Conservation (phyloP, 495 filamentous ascomycete species). For the Hyphodiscus hymeniophilus region DNA sequence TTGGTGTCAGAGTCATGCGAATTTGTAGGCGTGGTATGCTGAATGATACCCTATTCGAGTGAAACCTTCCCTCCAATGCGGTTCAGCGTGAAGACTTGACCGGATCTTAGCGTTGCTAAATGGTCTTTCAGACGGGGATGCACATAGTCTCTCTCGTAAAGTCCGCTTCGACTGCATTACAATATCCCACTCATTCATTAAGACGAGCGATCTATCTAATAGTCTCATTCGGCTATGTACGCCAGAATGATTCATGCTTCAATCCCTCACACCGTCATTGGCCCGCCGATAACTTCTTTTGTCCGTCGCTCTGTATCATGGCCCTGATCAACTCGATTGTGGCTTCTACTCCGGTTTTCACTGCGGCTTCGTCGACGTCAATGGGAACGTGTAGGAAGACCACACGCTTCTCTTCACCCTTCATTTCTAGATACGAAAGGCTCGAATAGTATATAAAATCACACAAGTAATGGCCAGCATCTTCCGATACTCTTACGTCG, state of each 20-base stretch:
- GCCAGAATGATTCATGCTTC: too few relatives aligned
- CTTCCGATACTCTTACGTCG: constrained; percentile 58
- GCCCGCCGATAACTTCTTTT: constrained; percentile 5
- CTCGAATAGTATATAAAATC: constrained; percentile 83
- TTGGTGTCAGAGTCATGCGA: constrained; percentile 46
- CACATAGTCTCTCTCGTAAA: too few relatives aligned
- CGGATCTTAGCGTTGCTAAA: too few relatives aligned
- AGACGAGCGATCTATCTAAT: too few relatives aligned
- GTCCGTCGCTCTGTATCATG: constrained; percentile 42
- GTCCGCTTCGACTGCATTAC: too few relatives aligned
- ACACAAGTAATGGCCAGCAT: constrained; percentile 76
- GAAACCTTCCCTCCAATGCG: too few relatives aligned
- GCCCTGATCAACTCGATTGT: constrained; percentile 61
- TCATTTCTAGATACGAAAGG: constrained; percentile 42
- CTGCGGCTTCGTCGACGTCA: constrained; percentile 41
- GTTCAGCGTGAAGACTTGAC: too few relatives aligned
- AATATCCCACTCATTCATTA: too few relatives aligned
- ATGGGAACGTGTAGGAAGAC: constrained; percentile 76
- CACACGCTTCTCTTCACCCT: constrained; percentile 45
- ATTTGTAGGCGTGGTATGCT: background rate
- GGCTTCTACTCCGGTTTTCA: constrained; percentile 54
- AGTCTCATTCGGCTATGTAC: too few relatives aligned
- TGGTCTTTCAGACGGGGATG: too few relatives aligned
- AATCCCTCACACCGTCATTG: too few relatives aligned
- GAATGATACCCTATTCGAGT: too few relatives aligned